phyloP scores from a whole-genome alignment of 1,284 basidiomycete genomes.

The Sporisorium exsertum region DNA sequence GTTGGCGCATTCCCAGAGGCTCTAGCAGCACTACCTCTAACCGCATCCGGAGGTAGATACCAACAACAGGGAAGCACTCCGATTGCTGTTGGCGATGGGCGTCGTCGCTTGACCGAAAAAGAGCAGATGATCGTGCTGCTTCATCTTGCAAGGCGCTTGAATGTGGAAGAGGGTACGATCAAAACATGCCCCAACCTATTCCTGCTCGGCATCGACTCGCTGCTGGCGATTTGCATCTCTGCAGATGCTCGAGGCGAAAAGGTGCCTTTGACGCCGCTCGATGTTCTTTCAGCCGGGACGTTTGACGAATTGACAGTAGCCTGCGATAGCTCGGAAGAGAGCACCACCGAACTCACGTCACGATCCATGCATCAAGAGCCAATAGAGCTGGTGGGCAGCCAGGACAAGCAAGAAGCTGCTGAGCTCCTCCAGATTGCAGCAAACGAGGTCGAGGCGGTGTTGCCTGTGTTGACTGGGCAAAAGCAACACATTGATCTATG shows the following conservation, averaged over 20 bases:
- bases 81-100: not conserved
- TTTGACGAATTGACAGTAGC: slow-evolving; percentile 9
- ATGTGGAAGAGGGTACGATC: slow-evolving; percentile 3
- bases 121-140: slow-evolving; percentile 20
- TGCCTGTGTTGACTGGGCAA: slow-evolving; percentile 18
- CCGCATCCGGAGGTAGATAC: too few species aligned
- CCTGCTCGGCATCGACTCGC: slow-evolving; percentile 20
- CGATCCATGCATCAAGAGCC: not conserved
- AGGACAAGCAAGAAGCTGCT: not conserved
- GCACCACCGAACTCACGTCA: not conserved
- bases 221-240: slow-evolving; percentile 22
- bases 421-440: not conserved
- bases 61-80: not conserved
- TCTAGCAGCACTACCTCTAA: slow-evolving; percentile 7
- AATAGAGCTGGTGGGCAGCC: not conserved
- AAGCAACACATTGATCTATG: slow-evolving; percentile 20
- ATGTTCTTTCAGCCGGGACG: slow-evolving; percentile 11
- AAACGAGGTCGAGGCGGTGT: slow-evolving; percentile 3
- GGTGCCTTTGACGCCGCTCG: slow-evolving; percentile 13
- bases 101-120: slow-evolving; percentile 6
- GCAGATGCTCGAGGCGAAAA: slow-evolving; percentile 14
- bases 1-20: slow-evolving; percentile 15
- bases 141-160: slow-evolving; percentile 13
- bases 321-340: not conserved
- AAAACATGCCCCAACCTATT: slow-evolving; percentile 16